Evolutionary conservation across 768 basidiomycete genomes (phyloP).

Genomic region (Suillus americanus): DNA sequence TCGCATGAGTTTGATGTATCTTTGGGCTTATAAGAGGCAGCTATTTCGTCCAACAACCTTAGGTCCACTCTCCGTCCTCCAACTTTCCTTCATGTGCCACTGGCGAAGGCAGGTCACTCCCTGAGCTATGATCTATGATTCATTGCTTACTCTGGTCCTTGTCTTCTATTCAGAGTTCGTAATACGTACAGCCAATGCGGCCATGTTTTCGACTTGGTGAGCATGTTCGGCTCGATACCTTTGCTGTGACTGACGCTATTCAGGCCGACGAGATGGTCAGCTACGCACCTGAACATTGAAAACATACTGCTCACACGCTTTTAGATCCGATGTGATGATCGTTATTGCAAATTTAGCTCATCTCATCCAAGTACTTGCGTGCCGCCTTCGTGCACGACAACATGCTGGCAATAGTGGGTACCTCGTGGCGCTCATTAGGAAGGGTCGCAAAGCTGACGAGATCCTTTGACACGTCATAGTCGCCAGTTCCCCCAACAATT

Average conservation of each 20-base stretch:
- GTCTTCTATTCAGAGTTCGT: constrained; percentile 49
- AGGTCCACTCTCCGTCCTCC: constrained; percentile 21
- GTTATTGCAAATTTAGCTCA: constrained; percentile 70
- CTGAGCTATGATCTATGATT: constrained; percentile 17
- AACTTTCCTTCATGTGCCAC: constrained; percentile 55
- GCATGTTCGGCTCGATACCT: constrained; percentile 17
- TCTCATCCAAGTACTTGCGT: constrained; percentile 60
- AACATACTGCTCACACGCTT: constrained; percentile 16
- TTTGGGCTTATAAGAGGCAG: constrained; percentile 26
- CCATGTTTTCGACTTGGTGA: constrained; percentile 55
- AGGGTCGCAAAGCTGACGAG: constrained; percentile 22
- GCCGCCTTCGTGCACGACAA: constrained; percentile 50
- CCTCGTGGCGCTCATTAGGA: constrained; percentile 11
- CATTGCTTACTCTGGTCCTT: constrained; percentile 12
- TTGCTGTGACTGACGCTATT: constrained; percentile 12
- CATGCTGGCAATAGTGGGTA: constrained; percentile 80
- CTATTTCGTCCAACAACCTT: constrained; percentile 1
- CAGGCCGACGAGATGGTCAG: constrained; percentile 65
- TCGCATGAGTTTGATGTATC: constrained; percentile 10
- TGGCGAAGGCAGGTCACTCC: constrained; percentile 59
- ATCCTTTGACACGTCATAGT: constrained; percentile 34
- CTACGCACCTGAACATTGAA: constrained; percentile 13
- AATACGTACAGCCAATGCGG: constrained; percentile 58
- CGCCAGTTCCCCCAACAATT: constrained; percentile 72
- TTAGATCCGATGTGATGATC: constrained; percentile 66